Evolutionary conservation across 169 alveolate species (phyloP).

Genomic region (Eimeria sp.): DNA sequence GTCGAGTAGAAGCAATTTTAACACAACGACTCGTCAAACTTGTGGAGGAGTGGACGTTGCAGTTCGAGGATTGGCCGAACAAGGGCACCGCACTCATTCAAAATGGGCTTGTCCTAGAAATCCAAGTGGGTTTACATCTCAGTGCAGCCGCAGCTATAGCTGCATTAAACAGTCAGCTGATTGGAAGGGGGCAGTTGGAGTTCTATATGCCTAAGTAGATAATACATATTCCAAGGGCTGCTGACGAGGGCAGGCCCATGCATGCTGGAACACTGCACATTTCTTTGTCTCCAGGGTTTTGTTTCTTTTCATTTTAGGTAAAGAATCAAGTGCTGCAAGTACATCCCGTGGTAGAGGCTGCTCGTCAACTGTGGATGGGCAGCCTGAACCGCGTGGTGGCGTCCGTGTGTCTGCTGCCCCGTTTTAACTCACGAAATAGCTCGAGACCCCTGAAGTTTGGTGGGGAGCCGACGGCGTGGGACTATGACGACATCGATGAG

Average conservation of each 20-base stretch:
- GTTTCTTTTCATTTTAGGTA: conserved; percentile 32
- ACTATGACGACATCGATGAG: conserved; percentile 20
- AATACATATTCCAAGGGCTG: not conserved
- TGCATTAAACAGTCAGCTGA: not conserved
- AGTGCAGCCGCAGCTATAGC: not conserved
- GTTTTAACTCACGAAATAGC: conserved; percentile 42
- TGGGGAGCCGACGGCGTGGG: conserved; percentile 34
- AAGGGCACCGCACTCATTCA: conserved; percentile 78
- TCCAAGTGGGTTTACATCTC: conserved; percentile 38
- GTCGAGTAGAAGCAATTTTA: conserved; percentile 73
- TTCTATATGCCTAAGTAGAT: not conserved
- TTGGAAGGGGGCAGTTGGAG: not conserved
- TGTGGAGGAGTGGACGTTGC: conserved; percentile 83
- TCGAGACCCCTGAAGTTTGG: conserved; percentile 38
- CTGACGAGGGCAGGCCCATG: not conserved
- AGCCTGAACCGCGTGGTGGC: conserved; percentile 79
- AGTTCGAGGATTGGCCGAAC: conserved; percentile 86
- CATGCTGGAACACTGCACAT: not conserved
- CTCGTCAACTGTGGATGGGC: conserved; percentile 86
- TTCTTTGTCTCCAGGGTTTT: not conserved
- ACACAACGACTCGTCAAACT: conserved; percentile 61
- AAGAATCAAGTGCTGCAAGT: conserved; percentile 78
- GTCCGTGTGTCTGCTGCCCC: conserved; percentile 78
- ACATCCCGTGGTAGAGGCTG: conserved; percentile 84
- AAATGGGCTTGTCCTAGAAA: conserved; percentile 62